Percentiles rank a stretch among this genome's conserved stretches.
phyloP scores from a whole-genome alignment of 1,139 yeast species.

The Geotrichum carabidarum region DNA sequence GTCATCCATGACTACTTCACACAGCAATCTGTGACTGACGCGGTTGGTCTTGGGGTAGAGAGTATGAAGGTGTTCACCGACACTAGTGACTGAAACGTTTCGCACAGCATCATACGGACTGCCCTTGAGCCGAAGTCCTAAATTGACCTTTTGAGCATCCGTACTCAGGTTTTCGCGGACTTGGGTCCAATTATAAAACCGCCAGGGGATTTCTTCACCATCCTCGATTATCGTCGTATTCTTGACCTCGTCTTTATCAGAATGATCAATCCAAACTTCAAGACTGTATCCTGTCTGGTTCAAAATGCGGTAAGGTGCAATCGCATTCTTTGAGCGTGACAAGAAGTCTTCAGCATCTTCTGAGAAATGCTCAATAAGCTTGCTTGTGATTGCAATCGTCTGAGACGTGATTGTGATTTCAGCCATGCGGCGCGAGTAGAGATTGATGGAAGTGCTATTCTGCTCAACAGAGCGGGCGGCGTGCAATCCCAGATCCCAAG shows the following conservation, averaged over 20 bases:
- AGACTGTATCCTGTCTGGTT: slow-evolving; percentile 84
- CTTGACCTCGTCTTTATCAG: slow-evolving; percentile 25
- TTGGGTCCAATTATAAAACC: slow-evolving; percentile 89
- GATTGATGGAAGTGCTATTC: slow-evolving; percentile 53
- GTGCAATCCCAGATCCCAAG: slow-evolving; percentile 78
- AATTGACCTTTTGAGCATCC: slow-evolving; percentile 52
- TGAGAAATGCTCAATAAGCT: slow-evolving; percentile 60
- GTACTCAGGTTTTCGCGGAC: slow-evolving; percentile 76
- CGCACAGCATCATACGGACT: slow-evolving; percentile 53
- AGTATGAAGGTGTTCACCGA: slow-evolving; percentile 75
- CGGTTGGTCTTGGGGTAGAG: slow-evolving; percentile 58
- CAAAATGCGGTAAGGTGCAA: slow-evolving; percentile 61
- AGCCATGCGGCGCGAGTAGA: slow-evolving; percentile 68
- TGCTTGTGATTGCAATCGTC: slow-evolving; percentile 42
- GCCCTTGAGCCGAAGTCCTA: slow-evolving; percentile 57
- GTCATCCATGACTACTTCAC: slow-evolving; percentile 63
- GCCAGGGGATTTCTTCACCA: slow-evolving; percentile 66
- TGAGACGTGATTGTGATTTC: slow-evolving; percentile 80
- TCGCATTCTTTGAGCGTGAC: slow-evolving; percentile 62
- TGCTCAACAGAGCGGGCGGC: slow-evolving; percentile 45
- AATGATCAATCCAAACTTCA: slow-evolving; percentile 66
- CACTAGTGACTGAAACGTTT: slow-evolving; percentile 64
- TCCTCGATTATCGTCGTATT: slow-evolving; percentile 40
- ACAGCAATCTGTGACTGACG: slow-evolving; percentile 67
- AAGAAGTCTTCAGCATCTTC: slow-evolving; percentile 53